Evolutionary conservation across 768 basidiomycete genomes (phyloP), one percentile per base, ranked within the genome.

Genomic region (Nevesoporus exiguus): DNA sequence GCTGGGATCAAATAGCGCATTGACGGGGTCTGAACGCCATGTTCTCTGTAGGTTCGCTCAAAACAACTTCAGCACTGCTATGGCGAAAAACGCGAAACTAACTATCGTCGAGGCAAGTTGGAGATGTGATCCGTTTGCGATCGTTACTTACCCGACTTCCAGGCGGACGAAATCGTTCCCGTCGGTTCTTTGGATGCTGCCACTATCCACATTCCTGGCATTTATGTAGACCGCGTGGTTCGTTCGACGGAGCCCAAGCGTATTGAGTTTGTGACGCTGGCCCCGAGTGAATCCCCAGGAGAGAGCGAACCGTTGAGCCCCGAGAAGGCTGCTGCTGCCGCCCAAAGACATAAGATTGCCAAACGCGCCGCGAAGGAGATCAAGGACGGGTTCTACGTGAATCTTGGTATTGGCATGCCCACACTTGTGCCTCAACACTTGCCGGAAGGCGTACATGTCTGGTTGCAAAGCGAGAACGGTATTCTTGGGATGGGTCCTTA

Each of bases 151-250:
- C 46, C 22, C 21, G 25, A 46, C 17, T 42, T 17, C 3, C 51
- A 91, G 89, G 93, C 93, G 1, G 93, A 97, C 65, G 75, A 92
- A 60, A 93, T 97, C 52, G 91, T 96, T 24, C 88, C 93, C 2
- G 73, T 83, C 29, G 93, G 93, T 13, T 79, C 84, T 7, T 74
- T 97, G 54, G 89, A 89, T 47, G 88, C 93, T 14, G 85, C 88
- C 64, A 76, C 83, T 25, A 84, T 97, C 51, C 93, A 93, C 66
- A 70, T 92, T 19, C 90, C 89, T 3, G 88, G 89, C 24, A 84
- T 91, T 62, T 94, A 93, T 68, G 86, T 97, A 55, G 86, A 97
- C 72, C 85, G 94, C 49, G 87, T 97, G 57, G 90, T 97, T 47
- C 75, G 76, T 44, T 84, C 93, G 9, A 88, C 85, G 0, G 76